phyloP scores from a whole-genome alignment of 768 basidiomycete species.

The Trametes sanguinea region DNA sequence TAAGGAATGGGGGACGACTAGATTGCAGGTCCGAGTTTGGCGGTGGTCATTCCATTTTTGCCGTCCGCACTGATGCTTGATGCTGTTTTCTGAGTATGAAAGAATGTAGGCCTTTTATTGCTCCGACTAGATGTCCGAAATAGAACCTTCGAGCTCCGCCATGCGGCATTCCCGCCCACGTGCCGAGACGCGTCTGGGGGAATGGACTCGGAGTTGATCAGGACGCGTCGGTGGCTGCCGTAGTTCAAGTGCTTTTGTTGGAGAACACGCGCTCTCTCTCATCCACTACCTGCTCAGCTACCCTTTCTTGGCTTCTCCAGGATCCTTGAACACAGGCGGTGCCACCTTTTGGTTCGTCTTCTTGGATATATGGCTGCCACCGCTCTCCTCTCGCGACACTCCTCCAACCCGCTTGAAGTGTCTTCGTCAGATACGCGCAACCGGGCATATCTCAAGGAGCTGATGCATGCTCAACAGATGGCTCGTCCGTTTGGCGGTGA shows the following conservation, averaged over 20 bases:
- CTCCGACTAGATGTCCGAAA: no score
- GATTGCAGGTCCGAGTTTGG: no score
- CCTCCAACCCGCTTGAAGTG: slow-evolving; percentile 73
- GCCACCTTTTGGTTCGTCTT: slow-evolving; percentile 6
- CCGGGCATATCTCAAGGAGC: slow-evolving; percentile 44
- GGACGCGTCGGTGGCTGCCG: slow-evolving; percentile 20
- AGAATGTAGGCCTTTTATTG: no score
- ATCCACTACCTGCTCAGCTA: background rate
- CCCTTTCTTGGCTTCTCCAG: background rate
- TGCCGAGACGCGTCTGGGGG: slow-evolving; percentile 11
- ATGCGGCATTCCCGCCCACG: background rate
- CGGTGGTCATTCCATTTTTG: no score
- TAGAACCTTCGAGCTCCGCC: background rate
- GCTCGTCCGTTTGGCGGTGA: slow-evolving; percentile 25
- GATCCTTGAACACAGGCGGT: background rate
- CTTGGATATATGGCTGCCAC: slow-evolving; percentile 38
- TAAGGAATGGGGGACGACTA: no score
- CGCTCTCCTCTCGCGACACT: slow-evolving; percentile 61
- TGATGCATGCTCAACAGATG: slow-evolving; percentile 37
- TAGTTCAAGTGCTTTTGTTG: slow-evolving; percentile 13
- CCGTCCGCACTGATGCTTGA: no score
- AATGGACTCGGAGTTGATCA: background rate
- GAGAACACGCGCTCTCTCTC: background rate
- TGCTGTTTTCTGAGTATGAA: no score
- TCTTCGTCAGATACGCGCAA: slow-evolving; percentile 61